Percentiles rank a stretch among this genome's conserved stretches.
phyloP scores from a whole-genome alignment of 805 yeast genomes.

The Zygosaccharomyces rouxii region DNA sequence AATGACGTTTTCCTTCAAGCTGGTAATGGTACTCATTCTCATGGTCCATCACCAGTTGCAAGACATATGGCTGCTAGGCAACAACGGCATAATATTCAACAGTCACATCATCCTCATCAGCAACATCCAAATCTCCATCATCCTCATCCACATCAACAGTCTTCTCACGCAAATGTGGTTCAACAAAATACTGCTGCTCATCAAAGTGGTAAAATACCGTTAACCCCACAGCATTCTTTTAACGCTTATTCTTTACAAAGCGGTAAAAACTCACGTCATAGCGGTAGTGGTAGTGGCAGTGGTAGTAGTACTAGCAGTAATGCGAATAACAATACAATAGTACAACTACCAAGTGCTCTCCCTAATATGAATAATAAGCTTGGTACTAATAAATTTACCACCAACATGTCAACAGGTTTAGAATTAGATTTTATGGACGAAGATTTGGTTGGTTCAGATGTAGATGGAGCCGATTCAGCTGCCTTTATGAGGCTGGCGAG shows the following conservation, averaged over 20 bases:
- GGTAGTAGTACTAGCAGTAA: constrained; percentile 22
- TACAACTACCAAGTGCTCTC: constrained; percentile 4
- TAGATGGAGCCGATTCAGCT: constrained; percentile 11
- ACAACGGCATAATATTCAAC: constrained; percentile 3
- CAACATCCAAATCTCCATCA: background rate
- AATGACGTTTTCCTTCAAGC: constrained; percentile 78
- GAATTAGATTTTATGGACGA: constrained; percentile 26
- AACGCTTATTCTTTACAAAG: constrained; percentile 17
- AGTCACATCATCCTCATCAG: background rate
- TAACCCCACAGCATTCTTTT: constrained; percentile 18
- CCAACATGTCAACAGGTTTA: constrained; percentile 16
- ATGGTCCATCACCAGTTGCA: constrained; percentile 4
- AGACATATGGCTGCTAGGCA: constrained; percentile 1
- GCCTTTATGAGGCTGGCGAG: constrained; percentile 14
- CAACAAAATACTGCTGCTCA: constrained; percentile 12
- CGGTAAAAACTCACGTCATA: constrained; percentile 11
- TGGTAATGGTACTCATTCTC: constrained; percentile 4
- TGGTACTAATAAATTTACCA: constrained; percentile 11
- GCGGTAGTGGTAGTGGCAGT: constrained; percentile 22
- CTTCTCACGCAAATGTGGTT: background rate
- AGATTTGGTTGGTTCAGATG: constrained; percentile 18
- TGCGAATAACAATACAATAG: background rate
- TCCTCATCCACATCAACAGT: background rate
- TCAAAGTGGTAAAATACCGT: constrained; percentile 20
- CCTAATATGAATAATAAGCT: constrained; percentile 19